Conservation (phyloP, 495 filamentous ascomycete genomes). For the Aspergillus nanangensis region DNA sequence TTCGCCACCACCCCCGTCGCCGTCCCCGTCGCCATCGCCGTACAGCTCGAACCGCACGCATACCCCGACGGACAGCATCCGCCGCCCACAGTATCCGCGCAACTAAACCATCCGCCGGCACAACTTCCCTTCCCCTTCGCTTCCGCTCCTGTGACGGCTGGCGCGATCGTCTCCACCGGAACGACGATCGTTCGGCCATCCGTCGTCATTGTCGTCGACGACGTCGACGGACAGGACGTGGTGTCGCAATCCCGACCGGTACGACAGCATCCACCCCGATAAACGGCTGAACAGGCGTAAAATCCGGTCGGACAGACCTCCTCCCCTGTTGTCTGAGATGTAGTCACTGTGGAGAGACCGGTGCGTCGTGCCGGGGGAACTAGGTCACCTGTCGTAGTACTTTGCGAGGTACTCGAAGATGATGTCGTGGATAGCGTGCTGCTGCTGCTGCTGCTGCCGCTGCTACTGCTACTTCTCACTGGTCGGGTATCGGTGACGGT, state of each 20-base stretch:
- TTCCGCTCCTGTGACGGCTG: background rate
- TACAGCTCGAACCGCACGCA: slow-evolving; percentile 70
- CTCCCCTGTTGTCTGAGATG: slow-evolving; percentile 23
- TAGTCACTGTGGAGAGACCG: slow-evolving; percentile 28
- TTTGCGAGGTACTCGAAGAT: slow-evolving; percentile 9
- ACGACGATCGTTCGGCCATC: slow-evolving; percentile 65
- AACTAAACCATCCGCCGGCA: slow-evolving; percentile 74
- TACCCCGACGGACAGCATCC: slow-evolving; percentile 78
- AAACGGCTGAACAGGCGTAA: slow-evolving; percentile 65
- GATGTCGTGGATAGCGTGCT: slow-evolving; percentile 20
- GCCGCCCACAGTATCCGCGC: slow-evolving; percentile 59
- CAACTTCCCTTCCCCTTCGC: slow-evolving; percentile 44
- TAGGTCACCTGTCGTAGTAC: slow-evolving; percentile 23
- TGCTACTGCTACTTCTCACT: slow-evolving; percentile 23
- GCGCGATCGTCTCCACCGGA: slow-evolving; percentile 36
- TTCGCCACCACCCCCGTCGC: slow-evolving; percentile 56
- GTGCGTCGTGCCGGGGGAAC: slow-evolving; percentile 48
- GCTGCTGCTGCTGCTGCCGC: slow-evolving; percentile 20
- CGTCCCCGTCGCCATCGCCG: slow-evolving; percentile 32
- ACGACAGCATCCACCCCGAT: slow-evolving; percentile 73
- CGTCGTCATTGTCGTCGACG: slow-evolving; percentile 56
- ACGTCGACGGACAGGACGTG: slow-evolving; percentile 59
- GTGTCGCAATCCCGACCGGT: slow-evolving; percentile 77
- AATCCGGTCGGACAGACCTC: slow-evolving; percentile 66
- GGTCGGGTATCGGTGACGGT: slow-evolving; percentile 35